Evolutionary conservation across 2,329 filamentous ascomycete species (phyloP).

Genomic region (Colletotrichum brevisporum): DNA sequence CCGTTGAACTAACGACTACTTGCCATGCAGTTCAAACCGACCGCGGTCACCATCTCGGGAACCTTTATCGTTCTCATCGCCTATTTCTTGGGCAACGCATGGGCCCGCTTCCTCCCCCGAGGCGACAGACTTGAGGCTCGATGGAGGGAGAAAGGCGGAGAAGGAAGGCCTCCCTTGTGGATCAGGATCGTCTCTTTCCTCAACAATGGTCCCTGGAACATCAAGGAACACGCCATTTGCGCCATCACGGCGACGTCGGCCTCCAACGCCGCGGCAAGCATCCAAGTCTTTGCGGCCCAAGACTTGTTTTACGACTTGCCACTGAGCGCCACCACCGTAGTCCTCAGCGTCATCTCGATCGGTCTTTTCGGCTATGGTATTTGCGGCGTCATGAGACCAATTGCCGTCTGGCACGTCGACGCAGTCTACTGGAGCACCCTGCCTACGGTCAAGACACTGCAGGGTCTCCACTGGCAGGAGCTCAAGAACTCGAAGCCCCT

Average conservation of each 20-base stretch:
- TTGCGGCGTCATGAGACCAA: slow-evolving; percentile 66
- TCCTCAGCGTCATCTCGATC: slow-evolving; percentile 66
- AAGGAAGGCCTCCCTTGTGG: slow-evolving; percentile 57
- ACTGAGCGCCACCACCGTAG: slow-evolving; percentile 59
- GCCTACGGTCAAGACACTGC: slow-evolving; percentile 67
- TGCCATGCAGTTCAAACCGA: slow-evolving; percentile 65
- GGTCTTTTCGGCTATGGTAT: slow-evolving; percentile 69
- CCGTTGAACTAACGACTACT: not conserved
- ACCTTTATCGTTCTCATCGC: slow-evolving; percentile 71
- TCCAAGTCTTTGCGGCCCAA: slow-evolving; percentile 62
- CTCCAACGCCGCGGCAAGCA: slow-evolving; percentile 61
- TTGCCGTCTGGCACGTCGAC: slow-evolving; percentile 69
- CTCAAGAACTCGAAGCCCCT: slow-evolving; percentile 65
- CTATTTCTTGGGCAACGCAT: slow-evolving; percentile 67
- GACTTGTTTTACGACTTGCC: slow-evolving; percentile 66
- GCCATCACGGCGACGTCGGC: slow-evolving; percentile 68
- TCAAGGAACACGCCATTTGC: slow-evolving; percentile 70
- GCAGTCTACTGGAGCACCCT: slow-evolving; percentile 69
- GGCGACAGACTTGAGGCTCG: slow-evolving; percentile 63
- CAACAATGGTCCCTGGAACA: slow-evolving; percentile 65
- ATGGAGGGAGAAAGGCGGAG: slow-evolving; percentile 59
- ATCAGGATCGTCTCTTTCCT: slow-evolving; percentile 60
- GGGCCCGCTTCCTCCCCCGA: slow-evolving; percentile 63
- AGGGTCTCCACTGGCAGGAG: slow-evolving; percentile 68
- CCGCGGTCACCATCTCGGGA: slow-evolving; percentile 60